phyloP scores from a whole-genome alignment of 371 early-diverging fungal genomes.

The Dichotomocladium elegans region DNA sequence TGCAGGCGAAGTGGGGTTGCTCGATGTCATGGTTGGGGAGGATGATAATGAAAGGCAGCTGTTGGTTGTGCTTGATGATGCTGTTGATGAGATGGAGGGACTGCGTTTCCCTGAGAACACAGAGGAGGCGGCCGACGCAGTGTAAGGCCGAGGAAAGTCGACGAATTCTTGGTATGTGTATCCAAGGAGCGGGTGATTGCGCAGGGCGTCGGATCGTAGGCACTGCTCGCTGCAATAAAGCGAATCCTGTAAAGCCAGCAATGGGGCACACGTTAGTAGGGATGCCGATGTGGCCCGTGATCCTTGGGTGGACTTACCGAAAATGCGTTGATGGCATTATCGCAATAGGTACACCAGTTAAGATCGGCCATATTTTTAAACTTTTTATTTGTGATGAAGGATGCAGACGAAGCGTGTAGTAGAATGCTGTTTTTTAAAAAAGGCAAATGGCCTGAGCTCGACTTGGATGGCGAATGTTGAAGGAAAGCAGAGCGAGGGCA shows the following conservation, averaged over 20 bases:
- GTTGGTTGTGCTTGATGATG: background rate
- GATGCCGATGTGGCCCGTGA: background rate
- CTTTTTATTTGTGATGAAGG: background rate
- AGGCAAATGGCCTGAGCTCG: no score
- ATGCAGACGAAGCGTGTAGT: background rate
- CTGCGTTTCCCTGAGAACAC: background rate
- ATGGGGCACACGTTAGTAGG: background rate
- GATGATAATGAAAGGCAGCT: background rate
- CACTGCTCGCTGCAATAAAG: slow-evolving; percentile 33
- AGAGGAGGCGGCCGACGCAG: no score
- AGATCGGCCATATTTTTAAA: slow-evolving; percentile 12
- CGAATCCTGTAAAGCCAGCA: slow-evolving; percentile 19
- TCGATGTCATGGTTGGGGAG: background rate
- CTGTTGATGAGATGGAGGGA: background rate
- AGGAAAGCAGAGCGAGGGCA: background rate
- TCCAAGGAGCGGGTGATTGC: slow-evolving; percentile 27
- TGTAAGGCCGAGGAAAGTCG: slow-evolving; percentile 25
- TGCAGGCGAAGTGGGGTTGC: background rate
- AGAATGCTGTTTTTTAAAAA: no score
- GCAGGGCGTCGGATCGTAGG: slow-evolving; percentile 22
- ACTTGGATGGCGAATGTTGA: no score
- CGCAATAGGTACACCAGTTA: slow-evolving; percentile 19
- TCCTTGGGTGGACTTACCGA: slow-evolving; percentile 10
- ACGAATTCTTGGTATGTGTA: slow-evolving; percentile 29
- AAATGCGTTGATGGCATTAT: slow-evolving; percentile 19